Evolutionary conservation across 257 asterid species (phyloP), one percentile per base, ranked within the genome.

Genomic region (Gentiana dahurica): DNA sequence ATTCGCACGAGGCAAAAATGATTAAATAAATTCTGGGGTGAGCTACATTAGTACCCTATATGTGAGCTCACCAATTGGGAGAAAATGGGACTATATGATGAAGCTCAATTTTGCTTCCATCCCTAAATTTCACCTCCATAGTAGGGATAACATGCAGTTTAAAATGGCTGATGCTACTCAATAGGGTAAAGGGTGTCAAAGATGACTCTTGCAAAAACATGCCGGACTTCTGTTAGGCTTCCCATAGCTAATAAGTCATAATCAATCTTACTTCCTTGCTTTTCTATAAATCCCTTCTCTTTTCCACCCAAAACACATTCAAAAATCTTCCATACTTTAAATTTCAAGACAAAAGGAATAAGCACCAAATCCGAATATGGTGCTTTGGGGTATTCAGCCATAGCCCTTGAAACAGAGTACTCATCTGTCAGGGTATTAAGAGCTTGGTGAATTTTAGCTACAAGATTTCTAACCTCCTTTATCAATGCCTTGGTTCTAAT

Each of bases 331-430:
- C 77, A 65, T 1, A 49, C 93, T 68, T 72, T 81, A 58, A 77
- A 63, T 70, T 79, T 76, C 44, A 81, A 77, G 36, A 78, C 51
- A 55, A 65, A 13, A 3, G 94, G 82, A 67, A 87, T 59, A 65
- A 85, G 71, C 12, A 87, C 98, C 53, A 85, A 71, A 75, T 82
- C 83, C 3, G 96, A 87, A 60, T 46, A 51, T 11, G 96, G 98
- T 49, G 96, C 96, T 73, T 91, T 77, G 50, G 95, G 87, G 66
- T 85, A 91, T 62, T 73, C 71, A 50, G 92, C 74, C 95, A 91
- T 81, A 52, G 98, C 95, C 68, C 58, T 83, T 34, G 96, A 85
- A 77, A 91, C 96, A 51, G 61, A 72, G 60, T 71, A 68, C 67
- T 67, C 88, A 48, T 87, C 81, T 1, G 88, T 87, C 94, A 91